Percentiles rank a stretch among this genome's conserved stretches.
phyloP scores from a whole-genome alignment of 2,329 filamentous ascomycete species.

The Metarhizium rileyi region DNA sequence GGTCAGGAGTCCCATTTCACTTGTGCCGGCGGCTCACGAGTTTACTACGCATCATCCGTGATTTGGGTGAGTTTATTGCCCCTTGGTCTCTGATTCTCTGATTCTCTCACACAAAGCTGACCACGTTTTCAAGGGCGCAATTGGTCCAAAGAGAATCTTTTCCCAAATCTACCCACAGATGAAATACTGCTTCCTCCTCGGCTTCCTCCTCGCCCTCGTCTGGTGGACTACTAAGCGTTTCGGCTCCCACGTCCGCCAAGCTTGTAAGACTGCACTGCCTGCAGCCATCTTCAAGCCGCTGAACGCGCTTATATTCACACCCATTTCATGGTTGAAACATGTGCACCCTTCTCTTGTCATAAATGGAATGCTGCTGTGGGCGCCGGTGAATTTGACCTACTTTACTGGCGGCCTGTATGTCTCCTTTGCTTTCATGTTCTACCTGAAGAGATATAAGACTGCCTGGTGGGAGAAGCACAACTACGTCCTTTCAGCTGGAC shows the following conservation, averaged over 20 bases:
- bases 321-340: constrained; percentile 22
- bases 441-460: constrained; percentile 24
- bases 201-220: constrained; percentile 24
- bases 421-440: constrained; percentile 33
- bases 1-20: constrained; percentile 23
- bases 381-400: constrained; percentile 32
- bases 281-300: constrained; percentile 7
- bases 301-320: constrained; percentile 9
- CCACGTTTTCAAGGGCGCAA: constrained; percentile 10
- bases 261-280: constrained; percentile 2
- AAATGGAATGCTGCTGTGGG: constrained; percentile 32
- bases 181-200: constrained; percentile 34
- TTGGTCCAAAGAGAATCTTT: constrained; percentile 26
- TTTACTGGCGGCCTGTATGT: constrained; percentile 31
- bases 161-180: constrained; percentile 30
- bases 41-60: constrained; percentile 24
- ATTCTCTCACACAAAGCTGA: no score
- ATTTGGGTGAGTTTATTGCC: constrained; percentile 14
- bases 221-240: constrained; percentile 61
- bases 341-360: constrained; percentile 31
- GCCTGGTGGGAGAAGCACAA: constrained; percentile 38
- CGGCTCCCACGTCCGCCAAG: constrained; percentile 11
- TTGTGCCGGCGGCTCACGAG: constrained; percentile 19
- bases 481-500: constrained; percentile 30
- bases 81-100: not conserved